Base-by-base conservation (phyloP, 495 filamentous ascomycete species). In the Cladorrhinum samala region DNA sequence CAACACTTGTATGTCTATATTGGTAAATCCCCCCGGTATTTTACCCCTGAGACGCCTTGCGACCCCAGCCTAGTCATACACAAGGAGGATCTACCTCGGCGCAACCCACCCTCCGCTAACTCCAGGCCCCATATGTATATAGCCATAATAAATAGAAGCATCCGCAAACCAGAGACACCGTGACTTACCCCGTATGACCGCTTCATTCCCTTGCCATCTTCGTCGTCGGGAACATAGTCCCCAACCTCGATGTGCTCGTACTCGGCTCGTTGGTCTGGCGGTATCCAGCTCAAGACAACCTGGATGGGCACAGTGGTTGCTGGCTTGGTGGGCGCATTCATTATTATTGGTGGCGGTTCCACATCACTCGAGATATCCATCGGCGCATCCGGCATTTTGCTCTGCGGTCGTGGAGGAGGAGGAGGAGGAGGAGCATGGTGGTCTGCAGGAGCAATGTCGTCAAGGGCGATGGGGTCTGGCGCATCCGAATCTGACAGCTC, bases 401-500 rank as follows among this genome's bases (percentile, higher is more conserved):
- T 30, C 27, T 41, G 38, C 19, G 36, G 41, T 16, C 17, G 33
- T 18, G 40, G 21, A 13, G 2, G 27, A 8, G 27, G 11, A 1
- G 23, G 16, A 14, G 39, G 20, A 7, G 23, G 21, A 8, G 50
- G 23, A 2, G 46, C 20, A 8, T 44, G 54, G 7, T 49, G 33
- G 16, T 44, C 24, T 11, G 44, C 40, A 5, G 18, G 33, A 13
- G 57, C 46, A 20, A 50, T 55, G 9, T 57, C 53, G 25, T 64
- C 53, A 19, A 62, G 19, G 5, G 43, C 36, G 43, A 51, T 17
- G 9, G 43, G 48, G 14, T 54, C 51, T 13, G 42, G 41, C 2
- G 13, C 53, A 3, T 62, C 61, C 39, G 62, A 48, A 36, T 67
- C 64, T 11, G 61, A 62, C 1, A 61, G 39, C 9, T 61, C 60